Percentiles rank a stretch among this genome's conserved stretches.
Conservation (phyloP, 2,329 filamentous ascomycete species). For the Fusarium austroafricanum region DNA sequence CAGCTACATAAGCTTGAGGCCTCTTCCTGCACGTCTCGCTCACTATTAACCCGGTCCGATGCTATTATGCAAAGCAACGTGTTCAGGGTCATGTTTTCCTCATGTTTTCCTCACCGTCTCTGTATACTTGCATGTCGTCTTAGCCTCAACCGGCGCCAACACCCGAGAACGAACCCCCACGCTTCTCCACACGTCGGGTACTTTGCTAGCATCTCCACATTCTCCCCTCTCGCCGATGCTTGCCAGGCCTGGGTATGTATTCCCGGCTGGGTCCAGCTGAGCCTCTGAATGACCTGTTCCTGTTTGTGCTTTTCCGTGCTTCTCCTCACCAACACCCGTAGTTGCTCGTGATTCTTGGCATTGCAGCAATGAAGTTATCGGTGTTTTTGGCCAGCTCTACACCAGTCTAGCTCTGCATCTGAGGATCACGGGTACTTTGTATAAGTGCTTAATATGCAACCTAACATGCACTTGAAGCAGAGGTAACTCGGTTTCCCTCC, state of each 20-base stretch:
- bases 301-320: background rate
- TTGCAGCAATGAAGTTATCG: background rate
- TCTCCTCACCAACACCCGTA: background rate
- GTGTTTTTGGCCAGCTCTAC: background rate
- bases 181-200: slow-evolving; percentile 23
- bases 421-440: background rate
- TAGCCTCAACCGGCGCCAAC: background rate
- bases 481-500: background rate
- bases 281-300: slow-evolving; percentile 9
- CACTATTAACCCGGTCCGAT: background rate
- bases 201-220: slow-evolving; percentile 20
- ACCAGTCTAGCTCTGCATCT: background rate
- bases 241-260: background rate
- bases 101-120: slow-evolving; percentile 11
- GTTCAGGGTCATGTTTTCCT: background rate
- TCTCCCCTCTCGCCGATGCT: background rate
- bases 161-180: slow-evolving; percentile 18
- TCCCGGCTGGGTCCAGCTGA: slow-evolving; percentile 1
- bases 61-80: background rate
- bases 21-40: background rate
- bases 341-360: background rate
- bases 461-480: no score
- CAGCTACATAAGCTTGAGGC: background rate
- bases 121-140: background rate
- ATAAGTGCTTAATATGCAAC: no score